These are phyloP conservation scores for Achaetomiella virescens DNA, from an alignment of 495 filamentous ascomycete genomes.

Conservation along the genomic window DNA sequence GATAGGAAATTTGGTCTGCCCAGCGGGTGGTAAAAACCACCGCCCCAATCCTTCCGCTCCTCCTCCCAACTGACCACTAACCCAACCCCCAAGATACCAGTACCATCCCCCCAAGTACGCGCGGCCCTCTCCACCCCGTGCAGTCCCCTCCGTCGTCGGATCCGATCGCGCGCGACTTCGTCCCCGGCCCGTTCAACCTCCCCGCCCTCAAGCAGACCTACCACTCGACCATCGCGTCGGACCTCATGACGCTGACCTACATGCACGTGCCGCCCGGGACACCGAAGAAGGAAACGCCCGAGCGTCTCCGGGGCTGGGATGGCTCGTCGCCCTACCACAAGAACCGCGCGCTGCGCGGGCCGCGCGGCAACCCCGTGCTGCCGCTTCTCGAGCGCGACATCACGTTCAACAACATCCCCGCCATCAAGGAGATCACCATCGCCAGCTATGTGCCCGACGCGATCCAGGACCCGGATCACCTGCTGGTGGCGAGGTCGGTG, in stretches of 20 bases:
- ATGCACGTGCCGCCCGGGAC: conserved; percentile 71
- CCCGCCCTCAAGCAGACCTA: conserved; percentile 88
- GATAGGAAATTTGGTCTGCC: conserved; percentile 36
- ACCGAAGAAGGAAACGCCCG: conserved; percentile 50
- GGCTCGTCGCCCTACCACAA: conserved; percentile 88
- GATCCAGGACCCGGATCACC: conserved; percentile 54
- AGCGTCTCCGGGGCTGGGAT: conserved; percentile 81
- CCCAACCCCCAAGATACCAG: conserved; percentile 60
- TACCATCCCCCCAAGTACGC: conserved; percentile 86
- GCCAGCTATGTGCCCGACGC: conserved; percentile 63
- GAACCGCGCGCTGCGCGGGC: conserved; percentile 76
- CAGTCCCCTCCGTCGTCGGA: conserved; percentile 77
- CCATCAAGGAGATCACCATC: conserved; percentile 72
- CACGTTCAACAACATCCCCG: conserved; percentile 78
- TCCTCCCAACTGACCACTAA: neutral
- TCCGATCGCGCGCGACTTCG: conserved; percentile 78
- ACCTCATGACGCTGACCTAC: conserved; percentile 86
- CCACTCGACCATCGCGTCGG: conserved; percentile 76
- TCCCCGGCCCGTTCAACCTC: conserved; percentile 87
- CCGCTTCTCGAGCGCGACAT: conserved; percentile 69
- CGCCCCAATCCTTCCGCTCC: neutral
- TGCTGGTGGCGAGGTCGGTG: conserved; percentile 76
- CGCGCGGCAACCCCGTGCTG: conserved; percentile 59
- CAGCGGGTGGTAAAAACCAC: conserved; percentile 28
- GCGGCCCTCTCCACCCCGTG: conserved; percentile 87